Conservation (phyloP, 805 yeast genomes). For the Metschnikowia koreensis region DNA sequence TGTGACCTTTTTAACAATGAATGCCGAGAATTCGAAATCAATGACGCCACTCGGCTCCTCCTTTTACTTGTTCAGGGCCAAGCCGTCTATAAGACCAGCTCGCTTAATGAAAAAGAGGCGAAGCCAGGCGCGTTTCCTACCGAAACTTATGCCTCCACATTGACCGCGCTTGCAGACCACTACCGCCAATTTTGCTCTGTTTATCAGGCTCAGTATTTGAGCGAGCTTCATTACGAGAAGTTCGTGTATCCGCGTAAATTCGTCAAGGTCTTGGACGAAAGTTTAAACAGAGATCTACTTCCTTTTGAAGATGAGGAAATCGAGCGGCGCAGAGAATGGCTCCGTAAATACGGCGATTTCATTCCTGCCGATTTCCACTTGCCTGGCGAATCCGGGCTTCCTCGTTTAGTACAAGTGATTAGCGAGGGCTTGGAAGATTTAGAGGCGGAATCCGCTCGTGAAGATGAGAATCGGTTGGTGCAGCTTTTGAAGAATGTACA, state of each 20-base stretch:
- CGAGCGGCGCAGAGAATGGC: constrained; percentile 36
- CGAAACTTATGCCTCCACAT: constrained; percentile 24
- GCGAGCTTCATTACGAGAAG: constrained; percentile 40
- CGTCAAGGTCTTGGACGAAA: constrained; percentile 29
- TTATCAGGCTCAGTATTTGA: constrained; percentile 34
- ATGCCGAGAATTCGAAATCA: constrained; percentile 24
- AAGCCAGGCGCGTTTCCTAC: constrained; percentile 5
- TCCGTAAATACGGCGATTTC: constrained; percentile 37
- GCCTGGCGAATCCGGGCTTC: constrained; percentile 38
- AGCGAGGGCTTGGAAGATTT: constrained; percentile 41
- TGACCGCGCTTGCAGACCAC: constrained; percentile 33
- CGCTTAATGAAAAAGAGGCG: neutral
- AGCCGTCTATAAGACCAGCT: neutral
- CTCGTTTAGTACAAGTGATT: constrained; percentile 38
- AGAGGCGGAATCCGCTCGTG: constrained; percentile 4
- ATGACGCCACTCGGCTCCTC: constrained; percentile 24
- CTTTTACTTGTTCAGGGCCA: constrained; percentile 1
- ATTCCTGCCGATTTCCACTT: constrained; percentile 39
- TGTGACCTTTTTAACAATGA: constrained; percentile 19
- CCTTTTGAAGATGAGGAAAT: constrained; percentile 34
- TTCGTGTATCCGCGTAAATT: constrained; percentile 39
- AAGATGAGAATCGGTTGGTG: constrained; percentile 13
- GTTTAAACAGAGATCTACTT: constrained; percentile 32
- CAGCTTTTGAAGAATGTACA: constrained; percentile 6
- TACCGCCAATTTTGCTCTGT: constrained; percentile 34